These are phyloP conservation scores for Thielaviopsis populi DNA, from an alignment of 2,329 filamentous ascomycete species.

Conservation along the genomic window DNA sequence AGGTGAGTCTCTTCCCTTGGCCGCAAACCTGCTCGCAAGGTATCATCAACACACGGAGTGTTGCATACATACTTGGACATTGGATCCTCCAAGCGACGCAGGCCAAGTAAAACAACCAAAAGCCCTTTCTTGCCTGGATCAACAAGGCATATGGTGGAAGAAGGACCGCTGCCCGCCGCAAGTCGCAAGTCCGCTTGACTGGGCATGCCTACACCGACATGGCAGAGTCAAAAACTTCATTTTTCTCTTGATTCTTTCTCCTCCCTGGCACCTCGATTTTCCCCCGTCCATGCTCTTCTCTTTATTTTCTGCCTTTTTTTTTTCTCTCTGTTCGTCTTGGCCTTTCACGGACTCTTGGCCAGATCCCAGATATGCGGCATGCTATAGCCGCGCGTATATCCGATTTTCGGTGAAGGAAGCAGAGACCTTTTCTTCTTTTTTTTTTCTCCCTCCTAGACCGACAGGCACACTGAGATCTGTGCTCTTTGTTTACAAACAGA, in stretches of 20 bases:
- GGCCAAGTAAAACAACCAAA: background rate
- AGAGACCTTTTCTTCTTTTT: background rate
- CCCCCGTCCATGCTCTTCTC: background rate
- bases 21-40: no score
- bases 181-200: background rate
- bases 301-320: background rate
- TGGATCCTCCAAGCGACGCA: background rate
- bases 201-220: background rate
- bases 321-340: background rate
- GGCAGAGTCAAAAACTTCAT: background rate
- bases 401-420: background rate
- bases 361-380: background rate
- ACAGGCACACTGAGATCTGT: background rate
- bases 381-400: background rate
- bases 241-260: background rate
- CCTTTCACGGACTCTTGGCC: background rate
- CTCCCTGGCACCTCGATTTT: background rate
- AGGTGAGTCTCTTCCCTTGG: no score
- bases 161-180: background rate
- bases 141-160: background rate
- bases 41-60: no score
- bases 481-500: background rate
- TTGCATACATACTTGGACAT: no score
- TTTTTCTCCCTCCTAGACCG: background rate
- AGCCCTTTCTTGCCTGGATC: background rate